Percentiles rank a stretch among this genome's conserved stretches.
Conservation (phyloP, 768 basidiomycete genomes). For the Kockovaella imperatae region DNA sequence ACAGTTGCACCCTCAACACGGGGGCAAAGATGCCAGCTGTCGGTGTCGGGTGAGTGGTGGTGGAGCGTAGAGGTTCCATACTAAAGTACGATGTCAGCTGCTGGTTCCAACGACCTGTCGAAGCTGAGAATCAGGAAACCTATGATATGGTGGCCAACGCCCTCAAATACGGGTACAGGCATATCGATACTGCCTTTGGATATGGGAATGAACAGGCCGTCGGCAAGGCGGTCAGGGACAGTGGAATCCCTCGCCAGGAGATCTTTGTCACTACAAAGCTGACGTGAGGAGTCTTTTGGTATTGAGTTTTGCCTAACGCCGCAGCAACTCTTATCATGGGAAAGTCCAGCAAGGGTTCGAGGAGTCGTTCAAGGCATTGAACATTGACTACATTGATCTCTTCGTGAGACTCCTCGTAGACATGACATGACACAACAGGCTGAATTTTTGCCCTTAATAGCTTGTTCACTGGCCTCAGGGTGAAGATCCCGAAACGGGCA, state of each 20-base stretch:
- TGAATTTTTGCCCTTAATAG: too few relatives aligned
- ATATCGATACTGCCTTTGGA: slow-evolving; percentile 21
- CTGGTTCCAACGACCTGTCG: slow-evolving; percentile 67
- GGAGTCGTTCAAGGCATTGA: slow-evolving; percentile 58
- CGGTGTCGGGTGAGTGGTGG: slow-evolving; percentile 73
- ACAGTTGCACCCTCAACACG: slow-evolving; percentile 68
- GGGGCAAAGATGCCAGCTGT: slow-evolving; percentile 66
- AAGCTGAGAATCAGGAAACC: slow-evolving; percentile 62
- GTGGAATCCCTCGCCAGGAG: slow-evolving; percentile 61
- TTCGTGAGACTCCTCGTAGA: too few relatives aligned
- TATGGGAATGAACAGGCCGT: slow-evolving; percentile 74
- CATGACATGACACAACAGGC: too few relatives aligned
- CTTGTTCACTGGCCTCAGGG: slow-evolving; percentile 36
- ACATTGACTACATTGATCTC: slow-evolving; percentile 69
- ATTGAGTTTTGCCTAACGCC: background rate
- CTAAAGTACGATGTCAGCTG: too few relatives aligned
- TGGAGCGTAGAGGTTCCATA: slow-evolving; percentile 58
- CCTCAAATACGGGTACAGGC: slow-evolving; percentile 56
- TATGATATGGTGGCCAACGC: slow-evolving; percentile 57
- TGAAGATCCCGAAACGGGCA: background rate
- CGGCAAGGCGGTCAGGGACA: slow-evolving; percentile 66
- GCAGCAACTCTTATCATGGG: slow-evolving; percentile 51
- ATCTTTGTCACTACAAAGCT: slow-evolving; percentile 64
- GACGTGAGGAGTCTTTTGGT: slow-evolving; percentile 8
- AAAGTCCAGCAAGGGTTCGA: slow-evolving; percentile 57